phyloP scores from a whole-genome alignment of 2,329 filamentous ascomycete genomes.

The Cladosporium sp. region DNA sequence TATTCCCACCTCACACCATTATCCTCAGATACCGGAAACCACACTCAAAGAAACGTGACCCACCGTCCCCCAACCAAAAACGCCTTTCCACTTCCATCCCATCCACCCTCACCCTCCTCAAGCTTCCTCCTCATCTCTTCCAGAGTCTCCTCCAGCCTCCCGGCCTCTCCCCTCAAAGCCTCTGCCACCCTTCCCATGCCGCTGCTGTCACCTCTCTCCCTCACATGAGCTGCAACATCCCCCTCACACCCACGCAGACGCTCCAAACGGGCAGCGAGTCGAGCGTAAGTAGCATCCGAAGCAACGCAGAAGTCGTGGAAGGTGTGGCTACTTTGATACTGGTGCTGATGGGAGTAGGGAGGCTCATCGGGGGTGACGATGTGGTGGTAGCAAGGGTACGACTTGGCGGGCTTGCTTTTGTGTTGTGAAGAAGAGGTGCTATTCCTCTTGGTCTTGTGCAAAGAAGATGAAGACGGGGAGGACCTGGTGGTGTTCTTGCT shows the following conservation, averaged over 20 bases:
- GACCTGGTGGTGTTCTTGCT: background rate
- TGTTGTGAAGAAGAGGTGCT: background rate
- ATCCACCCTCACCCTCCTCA: conserved; percentile 64
- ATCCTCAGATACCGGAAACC: background rate
- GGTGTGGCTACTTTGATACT: background rate
- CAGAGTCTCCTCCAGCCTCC: conserved; percentile 67
- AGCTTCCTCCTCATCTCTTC: conserved; percentile 72
- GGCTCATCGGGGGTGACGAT: background rate
- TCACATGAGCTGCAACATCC: conserved; percentile 41
- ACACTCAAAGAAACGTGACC: background rate
- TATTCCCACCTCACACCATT: too few species aligned
- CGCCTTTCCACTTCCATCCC: conserved; percentile 33
- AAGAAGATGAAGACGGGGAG: background rate
- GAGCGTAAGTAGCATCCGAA: background rate
- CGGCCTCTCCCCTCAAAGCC: conserved; percentile 56
- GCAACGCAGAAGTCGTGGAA: background rate
- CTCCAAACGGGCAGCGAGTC: background rate
- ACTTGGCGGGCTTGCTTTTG: background rate
- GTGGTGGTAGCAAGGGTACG: background rate
- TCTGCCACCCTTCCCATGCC: conserved; percentile 45
- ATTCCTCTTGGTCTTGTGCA: too few species aligned
- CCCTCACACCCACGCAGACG: background rate
- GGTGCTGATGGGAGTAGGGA: background rate
- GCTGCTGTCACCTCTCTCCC: conserved; percentile 69
- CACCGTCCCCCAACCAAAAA: background rate